Evolutionary conservation across 2,329 filamentous ascomycete genomes (phyloP).

Genomic region (Raffaelea albimanens): DNA sequence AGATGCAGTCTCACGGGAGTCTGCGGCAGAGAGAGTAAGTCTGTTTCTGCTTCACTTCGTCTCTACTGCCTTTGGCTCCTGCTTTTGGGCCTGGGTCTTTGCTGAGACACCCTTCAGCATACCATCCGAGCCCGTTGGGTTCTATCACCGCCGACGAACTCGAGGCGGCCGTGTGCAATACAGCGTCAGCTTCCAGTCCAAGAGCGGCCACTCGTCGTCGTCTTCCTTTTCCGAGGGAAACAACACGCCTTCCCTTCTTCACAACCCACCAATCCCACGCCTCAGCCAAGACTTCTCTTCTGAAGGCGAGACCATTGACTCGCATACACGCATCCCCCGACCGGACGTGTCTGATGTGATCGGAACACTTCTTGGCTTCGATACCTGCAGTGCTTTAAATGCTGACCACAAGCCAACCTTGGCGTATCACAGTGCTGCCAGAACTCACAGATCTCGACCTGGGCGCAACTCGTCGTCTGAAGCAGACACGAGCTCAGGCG

Average conservation of each 20-base stretch:
- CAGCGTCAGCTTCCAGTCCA: not conserved
- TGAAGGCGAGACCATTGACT: too few relatives aligned
- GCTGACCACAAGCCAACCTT: not conserved
- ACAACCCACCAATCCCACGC: too few relatives aligned
- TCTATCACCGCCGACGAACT: not conserved
- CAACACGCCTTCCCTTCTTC: not conserved
- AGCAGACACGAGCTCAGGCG: not conserved
- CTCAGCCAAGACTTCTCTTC: too few relatives aligned
- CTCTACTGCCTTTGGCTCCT: not conserved
- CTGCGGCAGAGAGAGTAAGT: not conserved
- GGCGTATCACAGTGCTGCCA: not conserved
- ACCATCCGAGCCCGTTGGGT: not conserved
- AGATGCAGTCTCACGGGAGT: not conserved
- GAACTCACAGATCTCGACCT: too few relatives aligned
- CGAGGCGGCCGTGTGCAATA: not conserved
- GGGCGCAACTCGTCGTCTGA: not conserved
- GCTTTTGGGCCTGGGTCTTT: not conserved
- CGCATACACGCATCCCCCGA: not conserved
- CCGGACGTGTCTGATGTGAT: not conserved
- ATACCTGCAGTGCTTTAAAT: not conserved
- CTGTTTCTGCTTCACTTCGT: not conserved
- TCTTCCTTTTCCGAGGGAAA: not conserved
- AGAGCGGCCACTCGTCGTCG: not conserved
- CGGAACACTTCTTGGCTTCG: not conserved
- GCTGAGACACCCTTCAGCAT: not conserved